A percentile compares a stretch with the other conserved stretches of the same genome.
Evolutionary conservation across 306 rosid genomes (phyloP).

Genomic region (Prunus kanzakura): DNA sequence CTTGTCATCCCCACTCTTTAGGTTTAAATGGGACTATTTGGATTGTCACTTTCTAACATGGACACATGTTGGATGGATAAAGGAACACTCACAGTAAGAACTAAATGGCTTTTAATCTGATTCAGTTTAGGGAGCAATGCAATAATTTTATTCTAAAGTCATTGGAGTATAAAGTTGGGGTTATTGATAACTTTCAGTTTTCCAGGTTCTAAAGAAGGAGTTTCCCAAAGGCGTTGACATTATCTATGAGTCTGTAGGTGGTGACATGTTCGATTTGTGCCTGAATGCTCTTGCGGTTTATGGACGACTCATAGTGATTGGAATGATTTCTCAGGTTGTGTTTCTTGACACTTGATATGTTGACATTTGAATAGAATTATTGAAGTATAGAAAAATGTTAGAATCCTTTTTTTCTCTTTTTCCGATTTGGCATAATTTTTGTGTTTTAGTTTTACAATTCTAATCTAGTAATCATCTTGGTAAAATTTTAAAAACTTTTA

Average conservation of each 20-base stretch:
- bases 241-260: constrained; percentile 96
- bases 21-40: too few species aligned
- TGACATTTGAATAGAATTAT: background rate
- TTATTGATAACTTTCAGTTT: constrained; percentile 1
- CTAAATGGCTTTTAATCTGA: background rate
- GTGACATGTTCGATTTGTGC: constrained; percentile 85
- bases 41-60: too few species aligned
- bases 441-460: too few species aligned
- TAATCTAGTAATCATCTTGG: too few species aligned
- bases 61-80: background rate
- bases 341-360: background rate
- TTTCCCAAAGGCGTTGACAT: constrained; percentile 78
- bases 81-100: background rate
- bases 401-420: too few species aligned
- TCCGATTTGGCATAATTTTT: too few species aligned
- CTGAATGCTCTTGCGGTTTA: constrained; percentile 77
- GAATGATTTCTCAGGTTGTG: constrained; percentile 96
- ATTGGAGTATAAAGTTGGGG: constrained; percentile 1
- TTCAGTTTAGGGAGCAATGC: background rate
- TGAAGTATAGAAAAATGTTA: background rate
- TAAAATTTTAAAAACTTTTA: too few species aligned
- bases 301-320: constrained; percentile 83
- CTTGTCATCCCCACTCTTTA: too few species aligned
- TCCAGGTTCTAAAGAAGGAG: constrained; percentile 74
- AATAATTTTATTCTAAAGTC: background rate